Evolutionary conservation across 176 grass and related monocot genomes (phyloP).

Genomic region (Hsuehochloa calcarea): DNA sequence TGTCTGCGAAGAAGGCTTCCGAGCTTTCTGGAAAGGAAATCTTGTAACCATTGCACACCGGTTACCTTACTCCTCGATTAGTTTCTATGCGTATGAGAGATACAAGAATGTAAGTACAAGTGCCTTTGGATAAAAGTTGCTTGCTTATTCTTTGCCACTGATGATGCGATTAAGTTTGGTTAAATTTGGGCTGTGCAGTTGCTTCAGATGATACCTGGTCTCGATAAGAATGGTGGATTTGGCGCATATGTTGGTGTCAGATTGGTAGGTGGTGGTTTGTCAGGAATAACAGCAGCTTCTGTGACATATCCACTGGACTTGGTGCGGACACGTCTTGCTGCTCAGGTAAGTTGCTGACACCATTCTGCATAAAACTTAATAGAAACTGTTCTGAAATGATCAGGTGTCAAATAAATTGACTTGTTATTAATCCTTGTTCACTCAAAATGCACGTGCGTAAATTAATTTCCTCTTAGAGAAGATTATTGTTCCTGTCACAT

Average conservation of each 20-base stretch:
- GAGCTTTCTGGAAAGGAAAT: constrained; percentile 95
- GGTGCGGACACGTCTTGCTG: constrained; percentile 82
- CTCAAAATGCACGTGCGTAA: not conserved
- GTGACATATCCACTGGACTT: constrained; percentile 85
- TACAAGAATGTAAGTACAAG: constrained; percentile 67
- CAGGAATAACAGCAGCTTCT: constrained; percentile 92
- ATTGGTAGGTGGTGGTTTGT: constrained; percentile 78
- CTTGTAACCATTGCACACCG: constrained; percentile 93
- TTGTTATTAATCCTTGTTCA: not conserved
- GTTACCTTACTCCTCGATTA: constrained; percentile 91
- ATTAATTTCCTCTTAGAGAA: not conserved
- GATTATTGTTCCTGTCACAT: not conserved
- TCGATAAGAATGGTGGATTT: constrained; percentile 60
- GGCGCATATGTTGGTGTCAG: constrained; percentile 68
- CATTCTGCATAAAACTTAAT: not conserved
- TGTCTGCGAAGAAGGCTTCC: constrained; percentile 78
- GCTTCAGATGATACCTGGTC: constrained; percentile 76
- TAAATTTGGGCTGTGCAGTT: constrained; percentile 45
- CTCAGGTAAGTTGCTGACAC: constrained; percentile 60
- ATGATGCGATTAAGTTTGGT: constrained; percentile 4
- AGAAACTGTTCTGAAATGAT: not conserved
- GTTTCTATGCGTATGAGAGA: constrained; percentile 82
- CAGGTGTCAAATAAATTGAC: not conserved
- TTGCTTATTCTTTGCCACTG: not conserved
- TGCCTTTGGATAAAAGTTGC: not conserved